Evolutionary conservation across 148 eudicot genomes (phyloP).

Genomic region (Diospyros lotus): DNA sequence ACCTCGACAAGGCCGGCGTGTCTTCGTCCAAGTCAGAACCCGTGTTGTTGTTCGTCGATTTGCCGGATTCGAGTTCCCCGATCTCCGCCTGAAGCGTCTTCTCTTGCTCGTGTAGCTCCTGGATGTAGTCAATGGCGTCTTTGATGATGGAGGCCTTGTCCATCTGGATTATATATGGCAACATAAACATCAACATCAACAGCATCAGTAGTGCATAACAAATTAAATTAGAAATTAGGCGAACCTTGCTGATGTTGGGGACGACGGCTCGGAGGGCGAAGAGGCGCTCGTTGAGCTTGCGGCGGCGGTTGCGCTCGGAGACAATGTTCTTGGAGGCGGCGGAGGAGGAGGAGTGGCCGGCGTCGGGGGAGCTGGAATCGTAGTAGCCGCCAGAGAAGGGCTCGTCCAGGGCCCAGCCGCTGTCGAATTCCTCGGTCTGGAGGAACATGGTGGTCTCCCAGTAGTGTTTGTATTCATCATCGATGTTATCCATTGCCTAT

Average conservation of each 20-base stretch:
- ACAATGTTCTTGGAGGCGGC: constrained; percentile 65
- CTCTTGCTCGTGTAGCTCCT: constrained; percentile 64
- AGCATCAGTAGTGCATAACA: no score
- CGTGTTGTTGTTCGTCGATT: constrained; percentile 10
- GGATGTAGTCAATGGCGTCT: constrained; percentile 74
- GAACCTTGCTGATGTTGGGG: constrained; percentile 87
- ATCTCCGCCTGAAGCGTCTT: constrained; percentile 47
- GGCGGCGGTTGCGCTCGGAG: constrained; percentile 75
- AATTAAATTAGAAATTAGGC: background rate
- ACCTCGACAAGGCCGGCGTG: constrained; percentile 4
- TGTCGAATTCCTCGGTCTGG: constrained; percentile 49
- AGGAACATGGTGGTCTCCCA: constrained; percentile 66
- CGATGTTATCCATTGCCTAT: constrained; percentile 41
- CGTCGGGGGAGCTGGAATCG: constrained; percentile 91
- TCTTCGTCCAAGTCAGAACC: constrained; percentile 26
- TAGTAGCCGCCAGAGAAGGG: constrained; percentile 47
- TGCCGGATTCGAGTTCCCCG: constrained; percentile 41
- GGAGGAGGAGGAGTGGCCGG: constrained; percentile 38
- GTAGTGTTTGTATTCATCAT: constrained; percentile 38
- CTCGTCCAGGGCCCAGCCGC: constrained; percentile 53
- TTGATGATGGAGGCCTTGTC: constrained; percentile 85
- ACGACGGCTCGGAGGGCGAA: constrained; percentile 79
- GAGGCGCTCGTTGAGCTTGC: constrained; percentile 82
- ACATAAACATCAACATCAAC: no score
- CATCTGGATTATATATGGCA: constrained; percentile 36